Percentiles rank a stretch among this genome's conserved stretches.
These are phyloP conservation scores for Mucor irregularis DNA, from an alignment of 371 early-diverging fungal genomes.

Conservation along the genomic window DNA sequence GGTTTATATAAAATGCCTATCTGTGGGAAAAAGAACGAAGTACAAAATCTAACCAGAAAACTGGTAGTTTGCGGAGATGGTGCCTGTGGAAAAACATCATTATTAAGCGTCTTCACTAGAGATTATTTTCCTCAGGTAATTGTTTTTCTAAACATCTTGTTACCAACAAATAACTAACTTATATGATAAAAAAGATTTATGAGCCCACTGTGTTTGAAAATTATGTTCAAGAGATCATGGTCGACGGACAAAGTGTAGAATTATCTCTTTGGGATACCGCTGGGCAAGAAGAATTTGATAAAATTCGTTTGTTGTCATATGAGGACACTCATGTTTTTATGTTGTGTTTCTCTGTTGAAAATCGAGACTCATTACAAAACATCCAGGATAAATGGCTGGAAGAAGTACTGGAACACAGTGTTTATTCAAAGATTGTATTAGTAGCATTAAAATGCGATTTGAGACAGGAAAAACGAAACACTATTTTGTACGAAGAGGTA, in stretches of 20 bases:
- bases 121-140: constrained; percentile 62
- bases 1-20: not conserved
- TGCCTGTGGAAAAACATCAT: constrained; percentile 67
- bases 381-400: constrained; percentile 55
- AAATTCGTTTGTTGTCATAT: constrained; percentile 53
- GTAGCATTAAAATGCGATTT: constrained; percentile 63
- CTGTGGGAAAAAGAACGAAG: constrained; percentile 2
- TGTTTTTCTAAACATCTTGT: not conserved
- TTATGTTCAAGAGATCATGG: constrained; percentile 79
- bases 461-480: constrained; percentile 40
- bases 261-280: constrained; percentile 94
- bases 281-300: constrained; percentile 71
- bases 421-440: constrained; percentile 48
- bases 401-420: constrained; percentile 49
- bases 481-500: constrained; percentile 54
- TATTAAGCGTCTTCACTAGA: constrained; percentile 58
- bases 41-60: constrained; percentile 3
- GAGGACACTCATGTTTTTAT: constrained; percentile 55
- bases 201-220: constrained; percentile 87
- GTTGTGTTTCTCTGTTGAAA: constrained; percentile 62
- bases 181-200: constrained; percentile 33
- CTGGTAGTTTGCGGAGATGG: constrained; percentile 55
- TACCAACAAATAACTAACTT: not conserved
- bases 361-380: constrained; percentile 57
- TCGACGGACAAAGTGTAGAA: constrained; percentile 77